Evolutionary conservation across 768 basidiomycete genomes (phyloP), one percentile per base, ranked within the genome.

Genomic region (Cystofilobasidium macerans): DNA sequence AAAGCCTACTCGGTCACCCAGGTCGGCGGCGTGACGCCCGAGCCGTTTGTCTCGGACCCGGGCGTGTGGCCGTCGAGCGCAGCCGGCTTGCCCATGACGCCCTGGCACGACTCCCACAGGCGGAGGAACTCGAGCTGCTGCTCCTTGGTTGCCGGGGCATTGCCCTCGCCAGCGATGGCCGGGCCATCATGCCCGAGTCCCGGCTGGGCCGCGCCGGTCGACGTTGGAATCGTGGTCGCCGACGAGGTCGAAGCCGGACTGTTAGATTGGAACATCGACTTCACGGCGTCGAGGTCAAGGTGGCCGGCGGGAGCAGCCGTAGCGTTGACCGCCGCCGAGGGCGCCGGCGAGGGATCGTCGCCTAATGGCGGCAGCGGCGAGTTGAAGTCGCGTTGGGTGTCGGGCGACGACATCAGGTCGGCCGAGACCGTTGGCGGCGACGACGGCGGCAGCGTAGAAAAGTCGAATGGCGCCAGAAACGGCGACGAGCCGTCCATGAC

Each of bases 1-100:
- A 11, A 6, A 32, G 58, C 35, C 77, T 77, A 53, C 74, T 68
- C 58, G 38, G 58, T 59, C 40, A 59, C 58, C 58, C 58, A 59
- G 22, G 38, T 59, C 4, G 58, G 58, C n/a, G 36, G 38, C 22
- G 58, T 42, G 11, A 42, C 58, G 28, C 51, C 51, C 8, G 51
- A 54, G 6, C 51, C 51, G 16, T 30, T 30, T 6, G 16, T 4
- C 12, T 59, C 58, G 40, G 40, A 43, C 11, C 58, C 58, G 9
- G 58, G 40, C 40, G 42, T 28, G 40, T 28, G 38, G 16, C 33
- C 40, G 36, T 28, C 58, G 42, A 18, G 9, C 58, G 36, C 58
- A 9, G 11, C 36, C 14, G 26, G 40, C 35, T 63, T 33, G 42
- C 13, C 32, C 35, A 54, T 33, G 24, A 58, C 64, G 16, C 42